phyloP scores from a whole-genome alignment of 1,284 basidiomycete genomes.

The Cerioporus squamosus region DNA sequence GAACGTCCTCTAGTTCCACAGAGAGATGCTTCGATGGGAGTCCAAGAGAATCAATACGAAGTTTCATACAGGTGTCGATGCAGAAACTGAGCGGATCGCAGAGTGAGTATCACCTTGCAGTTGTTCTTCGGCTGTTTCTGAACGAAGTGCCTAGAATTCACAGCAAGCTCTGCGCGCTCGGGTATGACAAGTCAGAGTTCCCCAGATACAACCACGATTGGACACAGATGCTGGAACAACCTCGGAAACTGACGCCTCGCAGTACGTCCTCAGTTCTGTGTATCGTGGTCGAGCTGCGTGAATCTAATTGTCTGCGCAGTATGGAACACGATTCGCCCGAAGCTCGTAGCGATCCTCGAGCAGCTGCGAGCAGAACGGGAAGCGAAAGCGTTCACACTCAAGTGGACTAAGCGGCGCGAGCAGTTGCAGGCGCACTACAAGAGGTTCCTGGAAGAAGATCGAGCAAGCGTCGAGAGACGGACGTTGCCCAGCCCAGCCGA shows the following conservation, averaged over 20 bases:
- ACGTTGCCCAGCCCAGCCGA: too few relatives aligned
- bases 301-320: neutral
- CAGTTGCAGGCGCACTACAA: neutral
- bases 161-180: slow-evolving; percentile 2
- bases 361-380: neutral
- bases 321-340: slow-evolving; percentile 3
- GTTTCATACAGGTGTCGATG: neutral
- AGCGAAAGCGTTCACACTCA: neutral
- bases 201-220: neutral
- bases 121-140: neutral
- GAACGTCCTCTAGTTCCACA: neutral
- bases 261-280: slow-evolving; percentile 2
- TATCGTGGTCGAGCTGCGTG: too few relatives aligned
- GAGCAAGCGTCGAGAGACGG: neutral
- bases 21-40: neutral
- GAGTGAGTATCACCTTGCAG: neutral
- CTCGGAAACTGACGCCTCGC: slow-evolving; percentile 8
- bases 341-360: neutral
- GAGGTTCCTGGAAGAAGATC: neutral
- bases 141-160: neutral
- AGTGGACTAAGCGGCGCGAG: neutral
- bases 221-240: slow-evolving; percentile 3
- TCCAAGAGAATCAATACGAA: neutral
- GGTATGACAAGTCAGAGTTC: neutral
- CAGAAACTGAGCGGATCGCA: neutral